These are phyloP conservation scores for Fusarium burgessii DNA, from an alignment of 2,329 filamentous ascomycete genomes.

Conservation along the genomic window DNA sequence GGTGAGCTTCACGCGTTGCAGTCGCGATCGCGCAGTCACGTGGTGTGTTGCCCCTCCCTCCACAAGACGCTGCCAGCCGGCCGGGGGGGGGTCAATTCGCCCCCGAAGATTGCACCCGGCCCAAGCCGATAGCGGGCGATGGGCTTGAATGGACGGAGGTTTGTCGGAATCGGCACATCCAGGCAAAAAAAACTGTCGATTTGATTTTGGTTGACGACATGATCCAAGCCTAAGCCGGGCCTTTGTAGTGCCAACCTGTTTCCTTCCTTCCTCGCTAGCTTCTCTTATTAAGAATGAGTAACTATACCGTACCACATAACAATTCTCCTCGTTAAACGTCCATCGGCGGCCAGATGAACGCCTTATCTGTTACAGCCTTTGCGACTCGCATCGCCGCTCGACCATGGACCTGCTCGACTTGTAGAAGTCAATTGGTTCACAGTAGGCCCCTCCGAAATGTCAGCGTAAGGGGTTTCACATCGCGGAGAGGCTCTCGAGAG, in stretches of 20 bases:
- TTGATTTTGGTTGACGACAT: slow-evolving; percentile 42
- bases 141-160: slow-evolving; percentile 43
- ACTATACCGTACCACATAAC: slow-evolving; percentile 9
- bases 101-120: slow-evolving; percentile 39
- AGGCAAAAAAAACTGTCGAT: slow-evolving; percentile 44
- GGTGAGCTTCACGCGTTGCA: slow-evolving; percentile 38
- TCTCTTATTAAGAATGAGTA: slow-evolving; percentile 42
- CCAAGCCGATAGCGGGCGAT: slow-evolving; percentile 40
- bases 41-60: slow-evolving; percentile 33
- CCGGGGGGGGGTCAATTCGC: slow-evolving; percentile 19
- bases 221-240: slow-evolving; percentile 29
- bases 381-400: slow-evolving; percentile 55
- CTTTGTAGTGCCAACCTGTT: slow-evolving; percentile 7
- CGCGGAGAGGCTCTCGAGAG: slow-evolving; percentile 43
- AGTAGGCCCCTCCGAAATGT: slow-evolving; percentile 47
- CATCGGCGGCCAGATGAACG: slow-evolving; percentile 55
- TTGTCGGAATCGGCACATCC: slow-evolving; percentile 45
- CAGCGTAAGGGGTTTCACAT: slow-evolving; percentile 48
- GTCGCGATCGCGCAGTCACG: slow-evolving; percentile 50
- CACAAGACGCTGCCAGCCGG: not conserved
- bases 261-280: slow-evolving; percentile 4
- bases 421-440: slow-evolving; percentile 55
- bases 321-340: slow-evolving; percentile 27
- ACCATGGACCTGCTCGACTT: slow-evolving; percentile 61
- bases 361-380: slow-evolving; percentile 54